Evolutionary conservation across 2,329 filamentous ascomycete genomes (phyloP), one percentile per base, ranked within the genome.

Genomic region (Xylariaceae sp.): DNA sequence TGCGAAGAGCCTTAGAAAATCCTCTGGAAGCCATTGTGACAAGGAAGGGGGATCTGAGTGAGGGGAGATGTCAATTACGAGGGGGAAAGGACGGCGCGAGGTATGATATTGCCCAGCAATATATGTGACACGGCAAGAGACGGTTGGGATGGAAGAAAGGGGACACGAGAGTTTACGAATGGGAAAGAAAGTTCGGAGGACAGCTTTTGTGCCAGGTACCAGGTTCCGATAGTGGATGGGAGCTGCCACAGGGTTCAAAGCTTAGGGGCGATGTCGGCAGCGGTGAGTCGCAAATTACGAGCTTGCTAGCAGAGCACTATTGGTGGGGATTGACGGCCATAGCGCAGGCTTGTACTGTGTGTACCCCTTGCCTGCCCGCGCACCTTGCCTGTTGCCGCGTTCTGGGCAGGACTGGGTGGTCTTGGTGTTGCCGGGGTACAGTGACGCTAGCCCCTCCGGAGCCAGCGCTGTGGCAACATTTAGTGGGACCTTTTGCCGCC

Each of bases 1-100:
- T 70, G 61, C 78, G 77, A 57, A 83, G 68, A 62, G 78, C 74
- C 72, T 76, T 81, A 59, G 76, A 76, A 72, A 88, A 74, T 70
- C 70, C 79, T 70, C 83, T 76, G 59, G 85, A 85, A 65, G 85
- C 83, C 85, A 90, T 89, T 71, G 65, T 77, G 67, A 67, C 55
- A 26, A 30, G 29, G 26, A n/a, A n/a, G n/a, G n/a, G n/a, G n/a
- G n/a, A n/a, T n/a, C n/a, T 55, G 55, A 56, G 52, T 34, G 56
- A 53, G 59, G 56, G 54, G 43, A 50, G 44, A 44, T 54, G 51
- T 31, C 38, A 47, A 49, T 44, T 33, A 43, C 17, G 40, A 21
- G 19, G 15, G 32, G n/a, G 13, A 18, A 27, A 19, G 12, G 23
- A 19, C 18, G 26, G 27, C 32, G 30, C 38, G 36, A 17, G 15